Conservation (phyloP, 106 monocot genomes). For the Acorus gramineus region DNA sequence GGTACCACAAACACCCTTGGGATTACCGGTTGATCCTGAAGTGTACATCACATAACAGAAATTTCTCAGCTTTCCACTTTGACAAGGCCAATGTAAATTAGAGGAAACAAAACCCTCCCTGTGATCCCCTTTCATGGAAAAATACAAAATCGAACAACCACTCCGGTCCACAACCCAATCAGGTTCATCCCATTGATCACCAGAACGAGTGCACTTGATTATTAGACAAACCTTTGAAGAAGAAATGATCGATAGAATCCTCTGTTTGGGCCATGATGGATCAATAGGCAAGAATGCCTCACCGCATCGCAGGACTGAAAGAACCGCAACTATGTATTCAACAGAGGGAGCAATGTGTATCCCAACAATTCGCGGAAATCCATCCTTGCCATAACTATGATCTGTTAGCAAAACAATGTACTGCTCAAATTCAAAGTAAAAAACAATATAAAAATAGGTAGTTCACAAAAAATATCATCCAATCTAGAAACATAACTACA, state of each 20-base stretch:
- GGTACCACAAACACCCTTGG: slow-evolving; percentile 89
- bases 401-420: too few species aligned
- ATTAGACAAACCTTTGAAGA: slow-evolving; percentile 42
- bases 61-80: slow-evolving; percentile 30
- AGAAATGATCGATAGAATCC: slow-evolving; percentile 36
- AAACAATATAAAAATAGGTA: too few species aligned
- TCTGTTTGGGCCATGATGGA: slow-evolving; percentile 76
- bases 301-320: slow-evolving; percentile 64
- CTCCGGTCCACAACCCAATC: slow-evolving; percentile 20
- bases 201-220: slow-evolving; percentile 12
- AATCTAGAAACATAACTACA: not conserved
- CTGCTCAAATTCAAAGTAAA: too few species aligned
- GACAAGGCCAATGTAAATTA: slow-evolving; percentile 71
- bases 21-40: slow-evolving; percentile 87
- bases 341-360: slow-evolving; percentile 65
- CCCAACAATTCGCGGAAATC: slow-evolving; percentile 50
- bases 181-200: slow-evolving; percentile 1
- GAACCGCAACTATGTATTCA: slow-evolving; percentile 70
- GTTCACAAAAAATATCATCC: too few species aligned
- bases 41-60: slow-evolving; percentile 96
- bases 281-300: slow-evolving; percentile 90
- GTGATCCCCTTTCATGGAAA: slow-evolving; percentile 22
- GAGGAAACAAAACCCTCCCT: slow-evolving; percentile 7
- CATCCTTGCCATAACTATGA: not conserved
- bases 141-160: slow-evolving; percentile 35